Base-by-base conservation (phyloP, 495 filamentous ascomycete species). In the Rhypophila decipiens region DNA sequence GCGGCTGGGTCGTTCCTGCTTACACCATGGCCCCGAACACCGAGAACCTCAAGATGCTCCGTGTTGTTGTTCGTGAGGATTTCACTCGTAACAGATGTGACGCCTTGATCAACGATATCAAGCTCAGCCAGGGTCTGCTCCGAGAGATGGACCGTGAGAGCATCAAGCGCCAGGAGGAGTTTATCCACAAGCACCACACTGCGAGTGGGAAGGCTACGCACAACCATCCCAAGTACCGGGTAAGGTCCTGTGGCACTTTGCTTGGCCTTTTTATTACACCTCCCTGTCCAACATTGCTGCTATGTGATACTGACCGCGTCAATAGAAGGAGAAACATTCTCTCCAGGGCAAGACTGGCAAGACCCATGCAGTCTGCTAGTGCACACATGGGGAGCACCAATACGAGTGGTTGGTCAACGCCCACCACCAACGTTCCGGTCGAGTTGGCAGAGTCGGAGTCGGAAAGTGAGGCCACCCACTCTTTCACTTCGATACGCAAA, bases 21-120 rank as follows among this genome's bases (percentile, higher is more conserved):
- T 96, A 96, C 65, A 96, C 88, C 23, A 95, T 96, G 90, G 89
- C 90, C 11, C 90, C 90, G 12, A 71, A 93, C 55, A 84, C 83
- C 39, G 68, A 86, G 39, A 69, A 77, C 50, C 67, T 95, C 50
- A 87, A 91, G 76, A 75, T 95, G 73, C 84, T 95, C 74, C 81
- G 90, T 23, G 77, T 95, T 10, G 90, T 96, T 2, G 82, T 96
- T 17, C 79, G 90, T 37, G 90, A 94, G 67, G 90, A 95, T 64
- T 95, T 96, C 59, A 83, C 76, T 35, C 79, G 83, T 63, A 77
- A 72, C 51, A 76, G 88, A 33, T 90, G 85, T 58, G 86, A 94
- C 58, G 66, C 72, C 2, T 65, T 95, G 44, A 73, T 91, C 47
- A 53, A 64, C 11, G 89, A 95, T 58, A 78, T 95, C 63, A 85